Base-by-base conservation (phyloP, 345 rosid genomes). In the Populus pruinosa region DNA sequence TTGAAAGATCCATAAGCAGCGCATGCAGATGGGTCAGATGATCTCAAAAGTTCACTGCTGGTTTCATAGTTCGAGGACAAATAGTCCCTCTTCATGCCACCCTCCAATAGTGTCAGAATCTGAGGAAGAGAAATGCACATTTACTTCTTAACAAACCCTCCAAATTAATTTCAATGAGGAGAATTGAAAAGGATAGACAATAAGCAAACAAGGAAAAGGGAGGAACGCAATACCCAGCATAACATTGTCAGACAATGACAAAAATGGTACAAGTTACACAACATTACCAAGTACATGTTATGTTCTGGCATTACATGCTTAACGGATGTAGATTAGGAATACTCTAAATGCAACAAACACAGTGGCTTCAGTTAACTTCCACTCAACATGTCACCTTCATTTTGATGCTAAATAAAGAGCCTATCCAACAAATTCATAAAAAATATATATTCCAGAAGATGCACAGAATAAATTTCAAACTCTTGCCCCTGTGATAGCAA, bases 31-130 rank as follows among this genome's bases (percentile, higher is more conserved):
- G 17, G 82, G 50, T 71, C 73, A 25, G 82, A 44, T 47, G 81
- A 81, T 50, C 84, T 78, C 82, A 91, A 77, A 61, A 94, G 85
- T 67, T 94, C 98, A 44, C 74, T 72, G 56, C 93, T 88, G 39
- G 93, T 92, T 83, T 91, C 96, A 55, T 88, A 94, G 63, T 86
- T 82, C 16, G 92, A 78, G 62, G 93, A 90, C 61, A 92, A 43
- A 77, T 79, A 87, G 75, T 92, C 96, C 76, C 84, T 91, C 88
- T 82, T 87, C 31, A 89, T 16, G 41, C 87, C 88, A 25, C 76
- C 68, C 87, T 94, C 98, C 84, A 94, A 83, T 80, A 75, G 66
- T 25, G 94, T 85, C 79, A 91, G 71, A 79, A 84, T 77, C 98
- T 94, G 90, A 69, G 78, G 72, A 66, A 3, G 43, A 18, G 43